A percentile compares a stretch with the other conserved stretches of the same genome.
phyloP scores from a whole-genome alignment of 768 basidiomycete genomes.

The Leccinum aurantiacum region DNA sequence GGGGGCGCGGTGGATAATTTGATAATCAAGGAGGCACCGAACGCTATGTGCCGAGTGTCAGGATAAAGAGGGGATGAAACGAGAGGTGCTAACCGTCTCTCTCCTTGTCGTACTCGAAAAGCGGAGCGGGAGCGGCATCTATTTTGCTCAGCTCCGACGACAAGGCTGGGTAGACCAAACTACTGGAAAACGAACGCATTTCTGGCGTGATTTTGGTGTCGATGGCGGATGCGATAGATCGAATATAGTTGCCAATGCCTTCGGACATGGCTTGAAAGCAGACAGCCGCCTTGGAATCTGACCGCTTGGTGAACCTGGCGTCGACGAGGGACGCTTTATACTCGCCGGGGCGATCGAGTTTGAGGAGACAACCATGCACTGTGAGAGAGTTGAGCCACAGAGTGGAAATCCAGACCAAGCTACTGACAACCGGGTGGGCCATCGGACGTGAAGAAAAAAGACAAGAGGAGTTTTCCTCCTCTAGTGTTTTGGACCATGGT shows the following conservation, averaged over 20 bases:
- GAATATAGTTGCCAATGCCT: conserved; percentile 58
- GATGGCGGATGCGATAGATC: conserved; percentile 39
- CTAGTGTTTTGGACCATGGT: conserved; percentile 48
- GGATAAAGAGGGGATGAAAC: background rate
- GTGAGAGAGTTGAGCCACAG: conserved; percentile 6
- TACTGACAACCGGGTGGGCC: conserved; percentile 45
- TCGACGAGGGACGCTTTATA: conserved; percentile 62
- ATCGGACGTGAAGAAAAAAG: conserved; percentile 47
- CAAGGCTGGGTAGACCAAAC: conserved; percentile 47
- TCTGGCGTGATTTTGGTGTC: conserved; percentile 48
- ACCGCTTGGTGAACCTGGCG: conserved; percentile 55
- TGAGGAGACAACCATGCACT: conserved; percentile 67
- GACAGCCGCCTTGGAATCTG: conserved; percentile 70
- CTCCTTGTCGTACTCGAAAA: conserved; percentile 44
- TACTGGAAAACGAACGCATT: conserved; percentile 45
- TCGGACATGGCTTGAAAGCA: conserved; percentile 64
- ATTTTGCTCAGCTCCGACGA: conserved; percentile 46
- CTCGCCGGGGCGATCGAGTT: conserved; percentile 52
- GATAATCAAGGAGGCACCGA: conserved; percentile 51
- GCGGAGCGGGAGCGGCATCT: conserved; percentile 37
- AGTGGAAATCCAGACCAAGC: background rate
- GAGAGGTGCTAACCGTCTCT: conserved; percentile 46
- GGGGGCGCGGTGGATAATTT: conserved; percentile 36
- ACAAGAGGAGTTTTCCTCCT: conserved; percentile 44
- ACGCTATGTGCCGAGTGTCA: conserved; percentile 40